Conservation (phyloP, 2,329 filamentous ascomycete genomes). For the Ophiosphaerella korrae region DNA sequence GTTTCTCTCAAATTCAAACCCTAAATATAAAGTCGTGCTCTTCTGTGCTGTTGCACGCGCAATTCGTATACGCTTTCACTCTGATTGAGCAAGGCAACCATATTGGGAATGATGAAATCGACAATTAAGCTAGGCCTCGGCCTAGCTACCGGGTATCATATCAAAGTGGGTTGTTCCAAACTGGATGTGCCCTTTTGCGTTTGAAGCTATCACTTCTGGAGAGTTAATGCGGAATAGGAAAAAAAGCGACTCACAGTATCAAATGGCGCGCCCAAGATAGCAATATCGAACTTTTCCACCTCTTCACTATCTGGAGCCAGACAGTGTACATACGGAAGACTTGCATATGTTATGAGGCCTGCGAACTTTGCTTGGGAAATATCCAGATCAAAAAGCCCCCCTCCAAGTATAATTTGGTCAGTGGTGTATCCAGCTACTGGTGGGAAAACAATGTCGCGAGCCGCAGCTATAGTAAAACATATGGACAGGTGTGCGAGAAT, state of each 20-base stretch:
- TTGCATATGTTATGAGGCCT: constrained; percentile 55
- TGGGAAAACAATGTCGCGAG: constrained; percentile 53
- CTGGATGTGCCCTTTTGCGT: too few species aligned
- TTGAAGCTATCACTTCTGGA: not conserved
- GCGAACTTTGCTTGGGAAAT: constrained; percentile 43
- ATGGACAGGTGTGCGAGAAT: not conserved
- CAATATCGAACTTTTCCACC: constrained; percentile 55
- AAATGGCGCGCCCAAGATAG: constrained; percentile 56
- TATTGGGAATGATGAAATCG: too few species aligned
- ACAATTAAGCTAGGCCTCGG: too few species aligned
- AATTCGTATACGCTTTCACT: too few species aligned
- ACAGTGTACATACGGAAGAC: constrained; percentile 56
- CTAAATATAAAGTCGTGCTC: too few species aligned
- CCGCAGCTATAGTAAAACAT: constrained; percentile 4
- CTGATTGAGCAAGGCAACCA: too few species aligned
- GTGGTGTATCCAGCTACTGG: constrained; percentile 43
- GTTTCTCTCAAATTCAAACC: too few species aligned
- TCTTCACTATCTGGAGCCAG: constrained; percentile 42
- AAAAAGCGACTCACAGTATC: constrained; percentile 49
- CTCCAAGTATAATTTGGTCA: constrained; percentile 35
- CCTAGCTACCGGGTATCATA: too few species aligned
- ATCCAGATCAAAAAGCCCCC: constrained; percentile 26
- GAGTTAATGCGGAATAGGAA: not conserved
- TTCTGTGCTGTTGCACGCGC: too few species aligned
- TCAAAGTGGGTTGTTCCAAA: too few species aligned